Evolutionary conservation across 2,329 filamentous ascomycete species (phyloP).

Genomic region (Bertia moriformis): DNA sequence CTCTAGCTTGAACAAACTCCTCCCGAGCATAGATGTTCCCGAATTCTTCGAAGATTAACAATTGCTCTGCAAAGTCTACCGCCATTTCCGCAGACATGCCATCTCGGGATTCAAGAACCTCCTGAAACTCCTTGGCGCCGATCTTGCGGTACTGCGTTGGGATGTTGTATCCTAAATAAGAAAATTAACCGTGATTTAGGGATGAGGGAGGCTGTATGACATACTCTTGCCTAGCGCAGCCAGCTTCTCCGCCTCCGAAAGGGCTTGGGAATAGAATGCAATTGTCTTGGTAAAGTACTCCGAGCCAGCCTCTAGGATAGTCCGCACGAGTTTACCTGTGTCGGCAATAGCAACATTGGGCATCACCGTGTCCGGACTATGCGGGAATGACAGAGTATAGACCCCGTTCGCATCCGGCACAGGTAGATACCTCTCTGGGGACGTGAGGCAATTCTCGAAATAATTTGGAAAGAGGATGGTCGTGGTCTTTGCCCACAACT

Average conservation of each 20-base stretch:
- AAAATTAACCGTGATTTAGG: too few species aligned
- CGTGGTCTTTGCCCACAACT: not conserved
- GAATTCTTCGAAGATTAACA: not conserved
- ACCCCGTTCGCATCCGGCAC: not conserved
- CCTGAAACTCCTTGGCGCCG: not conserved
- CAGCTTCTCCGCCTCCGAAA: not conserved
- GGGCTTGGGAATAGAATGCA: not conserved
- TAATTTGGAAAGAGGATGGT: not conserved
- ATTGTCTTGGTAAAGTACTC: not conserved
- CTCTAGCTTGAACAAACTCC: not conserved
- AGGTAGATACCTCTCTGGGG: not conserved
- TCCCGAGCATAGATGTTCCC: not conserved
- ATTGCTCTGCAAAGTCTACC: not conserved
- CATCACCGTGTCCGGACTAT: not conserved
- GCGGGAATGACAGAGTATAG: not conserved
- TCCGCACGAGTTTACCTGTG: not conserved
- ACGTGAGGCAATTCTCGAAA: not conserved
- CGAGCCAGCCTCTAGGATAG: not conserved
- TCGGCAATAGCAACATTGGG: not conserved
- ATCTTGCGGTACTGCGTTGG: not conserved
- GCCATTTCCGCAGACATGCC: too few species aligned
- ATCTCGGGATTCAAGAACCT: too few species aligned
- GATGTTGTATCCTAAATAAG: not conserved
- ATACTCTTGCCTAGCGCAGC: not conserved
- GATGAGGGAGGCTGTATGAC: too few species aligned